A percentile compares a stretch with the other conserved stretches of the same genome.
Conservation (phyloP, 2,329 filamentous ascomycete genomes). For the Fusarium abutilonis region DNA sequence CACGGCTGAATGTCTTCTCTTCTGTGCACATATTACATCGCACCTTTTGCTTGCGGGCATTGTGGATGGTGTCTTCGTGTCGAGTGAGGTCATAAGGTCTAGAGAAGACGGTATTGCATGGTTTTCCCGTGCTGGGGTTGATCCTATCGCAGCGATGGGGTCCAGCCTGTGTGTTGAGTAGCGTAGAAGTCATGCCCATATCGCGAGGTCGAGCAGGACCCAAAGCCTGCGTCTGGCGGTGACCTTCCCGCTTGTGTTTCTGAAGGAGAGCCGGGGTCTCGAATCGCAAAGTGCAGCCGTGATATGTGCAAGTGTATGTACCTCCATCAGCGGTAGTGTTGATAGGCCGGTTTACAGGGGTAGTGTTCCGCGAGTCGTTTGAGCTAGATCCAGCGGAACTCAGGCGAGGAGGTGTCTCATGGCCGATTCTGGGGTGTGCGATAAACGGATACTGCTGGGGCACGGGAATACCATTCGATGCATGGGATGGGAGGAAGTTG, state of each 20-base stretch:
- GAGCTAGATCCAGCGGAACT: conserved; percentile 57
- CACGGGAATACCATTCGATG: conserved; percentile 54
- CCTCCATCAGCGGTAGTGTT: conserved; percentile 79
- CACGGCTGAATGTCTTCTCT: conserved; percentile 96
- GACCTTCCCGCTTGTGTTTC: conserved; percentile 94
- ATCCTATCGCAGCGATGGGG: conserved; percentile 93
- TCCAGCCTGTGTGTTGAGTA: conserved; percentile 87
- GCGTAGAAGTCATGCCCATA: conserved; percentile 58
- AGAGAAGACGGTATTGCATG: conserved; percentile 94
- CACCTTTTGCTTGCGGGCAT: conserved; percentile 92
- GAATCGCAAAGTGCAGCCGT: conserved; percentile 88
- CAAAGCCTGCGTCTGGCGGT: conserved; percentile 74
- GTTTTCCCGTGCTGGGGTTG: conserved; percentile 94
- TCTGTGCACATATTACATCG: conserved; percentile 92
- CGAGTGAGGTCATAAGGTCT: conserved; percentile 95
- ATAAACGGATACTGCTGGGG: conserved; percentile 65
- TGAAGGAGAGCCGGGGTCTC: conserved; percentile 87
- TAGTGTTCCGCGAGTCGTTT: conserved; percentile 47
- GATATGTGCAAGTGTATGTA: conserved; percentile 96
- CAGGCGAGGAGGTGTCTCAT: conserved; percentile 51
- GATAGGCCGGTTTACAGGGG: conserved; percentile 60
- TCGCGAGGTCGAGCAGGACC: conserved; percentile 45
- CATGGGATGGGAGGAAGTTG: conserved; percentile 49
- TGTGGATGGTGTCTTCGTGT: conserved; percentile 98
- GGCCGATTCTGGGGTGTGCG: conserved; percentile 50